Conservation (phyloP, 345 rosid species). For the Raphanus sativus region DNA sequence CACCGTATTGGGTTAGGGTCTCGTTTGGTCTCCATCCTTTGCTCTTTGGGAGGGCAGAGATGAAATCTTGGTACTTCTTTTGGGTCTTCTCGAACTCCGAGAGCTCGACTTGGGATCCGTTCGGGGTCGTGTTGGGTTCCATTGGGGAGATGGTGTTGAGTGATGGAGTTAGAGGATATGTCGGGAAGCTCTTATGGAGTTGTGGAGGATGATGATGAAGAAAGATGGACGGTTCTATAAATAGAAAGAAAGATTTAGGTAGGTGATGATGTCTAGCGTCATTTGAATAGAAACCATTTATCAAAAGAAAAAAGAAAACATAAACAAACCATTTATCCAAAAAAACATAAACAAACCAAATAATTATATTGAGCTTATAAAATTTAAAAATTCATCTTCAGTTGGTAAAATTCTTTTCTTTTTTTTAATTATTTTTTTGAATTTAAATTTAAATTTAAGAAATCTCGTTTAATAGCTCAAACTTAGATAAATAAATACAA, state of each 20-base stretch:
- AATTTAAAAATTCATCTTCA: background rate
- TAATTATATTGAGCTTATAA: background rate
- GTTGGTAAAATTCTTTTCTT: constrained; percentile 6
- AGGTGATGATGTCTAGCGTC: constrained; percentile 18
- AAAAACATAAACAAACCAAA: background rate
- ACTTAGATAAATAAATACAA: background rate
- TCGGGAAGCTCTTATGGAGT: background rate
- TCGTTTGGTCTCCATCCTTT: constrained; percentile 44
- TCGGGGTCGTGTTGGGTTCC: constrained; percentile 21
- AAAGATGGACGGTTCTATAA: constrained; percentile 6
- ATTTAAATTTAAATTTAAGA: background rate
- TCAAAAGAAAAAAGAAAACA: background rate
- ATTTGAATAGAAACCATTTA: background rate
- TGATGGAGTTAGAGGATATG: background rate
- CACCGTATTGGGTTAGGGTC: constrained; percentile 23
- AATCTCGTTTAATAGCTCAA: background rate
- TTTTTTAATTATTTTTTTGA: background rate
- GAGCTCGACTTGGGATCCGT: constrained; percentile 24
- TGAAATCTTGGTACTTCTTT: constrained; percentile 32
- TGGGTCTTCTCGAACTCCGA: constrained; percentile 37
- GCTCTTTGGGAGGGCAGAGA: constrained; percentile 29
- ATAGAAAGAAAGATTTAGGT: background rate
- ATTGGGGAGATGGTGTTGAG: background rate
- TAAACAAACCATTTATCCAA: background rate
- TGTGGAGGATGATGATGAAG: constrained; percentile 8